Conservation (phyloP, 2,329 filamentous ascomycete species). For the Teratosphaeria nubilosa region DNA sequence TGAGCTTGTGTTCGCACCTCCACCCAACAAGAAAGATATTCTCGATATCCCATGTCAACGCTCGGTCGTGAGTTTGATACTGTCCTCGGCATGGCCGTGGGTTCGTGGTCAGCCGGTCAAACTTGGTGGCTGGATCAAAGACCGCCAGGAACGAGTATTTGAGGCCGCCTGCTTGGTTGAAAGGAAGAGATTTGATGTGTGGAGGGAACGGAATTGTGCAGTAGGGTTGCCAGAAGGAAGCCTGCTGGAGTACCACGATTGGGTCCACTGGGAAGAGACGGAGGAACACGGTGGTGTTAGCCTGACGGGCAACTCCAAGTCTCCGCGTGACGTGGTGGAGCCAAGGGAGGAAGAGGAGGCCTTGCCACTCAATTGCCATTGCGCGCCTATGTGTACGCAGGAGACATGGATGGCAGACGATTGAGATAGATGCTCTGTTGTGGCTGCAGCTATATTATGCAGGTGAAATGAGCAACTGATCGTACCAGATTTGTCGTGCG, state of each 20-base stretch:
- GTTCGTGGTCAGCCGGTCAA: slow-evolving; percentile 15
- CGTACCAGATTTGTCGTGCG: background rate
- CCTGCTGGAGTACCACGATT: slow-evolving; percentile 10
- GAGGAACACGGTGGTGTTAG: slow-evolving; percentile 12
- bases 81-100: slow-evolving; percentile 13
- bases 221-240: background rate
- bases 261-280: slow-evolving; percentile 1
- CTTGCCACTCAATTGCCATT: background rate
- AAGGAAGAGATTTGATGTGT: slow-evolving; percentile 8
- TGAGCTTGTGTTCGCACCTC: slow-evolving; percentile 7
- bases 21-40: background rate
- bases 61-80: slow-evolving; percentile 11
- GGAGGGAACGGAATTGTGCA: slow-evolving; percentile 4
- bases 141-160: slow-evolving; percentile 14
- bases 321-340: background rate
- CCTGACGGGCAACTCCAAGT: slow-evolving; percentile 1
- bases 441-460: background rate
- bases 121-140: slow-evolving; percentile 17
- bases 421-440: background rate
- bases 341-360: background rate
- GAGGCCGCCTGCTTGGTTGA: slow-evolving; percentile 6
- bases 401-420: slow-evolving; percentile 1
- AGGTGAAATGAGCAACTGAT: background rate
- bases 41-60: slow-evolving; percentile 15
- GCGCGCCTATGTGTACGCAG: background rate